Evolutionary conservation across 2,329 filamentous ascomycete genomes (phyloP).

Genomic region (Talaromyces funiculosus): DNA sequence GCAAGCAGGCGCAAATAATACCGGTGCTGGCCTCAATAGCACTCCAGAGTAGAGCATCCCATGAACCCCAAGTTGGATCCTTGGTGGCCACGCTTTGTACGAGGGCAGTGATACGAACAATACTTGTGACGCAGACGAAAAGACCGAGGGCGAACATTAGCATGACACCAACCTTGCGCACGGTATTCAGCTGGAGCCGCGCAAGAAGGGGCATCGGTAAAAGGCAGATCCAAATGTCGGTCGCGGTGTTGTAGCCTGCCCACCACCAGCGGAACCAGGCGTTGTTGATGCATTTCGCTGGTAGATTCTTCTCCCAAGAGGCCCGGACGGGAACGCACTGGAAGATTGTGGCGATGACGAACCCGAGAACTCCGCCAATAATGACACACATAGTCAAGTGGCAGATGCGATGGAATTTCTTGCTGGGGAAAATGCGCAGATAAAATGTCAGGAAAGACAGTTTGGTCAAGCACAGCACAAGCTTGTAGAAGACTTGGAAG

Average conservation of each 20-base stretch:
- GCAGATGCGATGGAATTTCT: slow-evolving; percentile 15
- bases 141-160: slow-evolving; percentile 47
- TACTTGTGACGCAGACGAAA: slow-evolving; percentile 49
- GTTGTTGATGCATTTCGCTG: slow-evolving; percentile 44
- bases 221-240: slow-evolving; percentile 43
- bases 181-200: slow-evolving; percentile 39
- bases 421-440: slow-evolving; percentile 18
- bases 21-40: slow-evolving; percentile 20
- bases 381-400: slow-evolving; percentile 14
- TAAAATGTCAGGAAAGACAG: slow-evolving; percentile 16
- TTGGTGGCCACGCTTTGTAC: slow-evolving; percentile 12
- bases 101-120: slow-evolving; percentile 39
- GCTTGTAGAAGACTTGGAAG: slow-evolving; percentile 18
- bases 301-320: slow-evolving; percentile 45
- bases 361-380: slow-evolving; percentile 13
- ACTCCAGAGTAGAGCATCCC: slow-evolving; percentile 19
- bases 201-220: slow-evolving; percentile 46
- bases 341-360: slow-evolving; percentile 30
- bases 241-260: slow-evolving; percentile 16
- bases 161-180: slow-evolving; percentile 46
- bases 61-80: slow-evolving; percentile 18
- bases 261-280: slow-evolving; percentile 40
- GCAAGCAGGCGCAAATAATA: slow-evolving; percentile 21
- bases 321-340: slow-evolving; percentile 45
- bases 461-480: slow-evolving; percentile 15